Base-by-base conservation (phyloP, 2,329 filamentous ascomycete genomes). In the Alternaria incomplexa region DNA sequence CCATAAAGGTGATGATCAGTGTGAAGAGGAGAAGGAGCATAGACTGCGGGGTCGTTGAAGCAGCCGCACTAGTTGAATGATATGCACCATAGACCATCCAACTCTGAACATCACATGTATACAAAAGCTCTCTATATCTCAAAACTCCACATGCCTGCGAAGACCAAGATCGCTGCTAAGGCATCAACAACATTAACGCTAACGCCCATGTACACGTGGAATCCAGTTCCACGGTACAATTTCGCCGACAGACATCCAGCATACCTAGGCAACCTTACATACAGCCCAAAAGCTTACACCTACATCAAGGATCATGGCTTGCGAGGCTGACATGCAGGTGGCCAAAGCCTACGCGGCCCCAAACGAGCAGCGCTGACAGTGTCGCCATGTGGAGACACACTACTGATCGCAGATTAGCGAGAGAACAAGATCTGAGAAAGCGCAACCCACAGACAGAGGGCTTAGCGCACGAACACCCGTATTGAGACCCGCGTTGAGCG, bases 381-480 rank as follows among this genome's bases (percentile, higher is more conserved):
- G 48, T 58, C 47, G 50, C 56, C 48, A 51, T 58, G 59, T 53
- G 45, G 59, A 54, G 53, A 23, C 30, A 44, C 17, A 59, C 56
- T 54, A 62, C 44, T 52, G 40, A 61, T 59, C 59, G 44, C 44
- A 66, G 66, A 67, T 68, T 68, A 60, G 58, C 64, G 66, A 68
- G 63, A 47, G 46, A 32, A 56, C 50, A 40, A 58, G 64, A 65
- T 66, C 64, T 62, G 54, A 26, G 46, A 26, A 53, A 45, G 52
- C 36, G 40, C 25, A 50, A 26, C 45, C 47, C 44, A 43, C 52
- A 40, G 48, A 40, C 20, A 40, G 25, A 54, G 28, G 51, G 56
- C 26, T 46, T 32, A 28, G 56, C 48, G 53, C 52, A 48, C 48
- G 45, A 43, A 25, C 50, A 36, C 36, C 51, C 26, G 17, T 58